Evolutionary conservation across 805 yeast species (phyloP), one percentile per base, ranked within the genome.

Genomic region (Lachancea fermentati): DNA sequence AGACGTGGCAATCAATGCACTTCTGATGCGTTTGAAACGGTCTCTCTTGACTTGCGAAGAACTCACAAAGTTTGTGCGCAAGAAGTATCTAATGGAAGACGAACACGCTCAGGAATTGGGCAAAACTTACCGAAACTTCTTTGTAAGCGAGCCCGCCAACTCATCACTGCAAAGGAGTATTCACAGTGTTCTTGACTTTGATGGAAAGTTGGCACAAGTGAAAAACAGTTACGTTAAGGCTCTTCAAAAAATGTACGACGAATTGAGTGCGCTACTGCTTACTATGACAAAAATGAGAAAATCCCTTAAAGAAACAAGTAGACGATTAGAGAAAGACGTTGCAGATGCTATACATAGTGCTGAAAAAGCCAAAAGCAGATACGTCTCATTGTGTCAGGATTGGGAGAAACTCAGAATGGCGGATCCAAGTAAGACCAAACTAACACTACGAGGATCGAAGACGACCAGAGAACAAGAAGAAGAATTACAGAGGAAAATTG

Each of bases 381-480:
- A 93, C 59, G 77, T 76, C 55, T 79, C 85, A 39, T 65, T 88
- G 18, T 87, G 96, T 54, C 83, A 79, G 39, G 97, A 93, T 51
- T 75, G 86, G 60, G 97, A 91, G 50, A 81, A 83, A 51, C 72
- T 88, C 32, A 78, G 82, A 55, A 72, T 79, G 32, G 74, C 85
- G 0, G 97, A 91, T 57, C 96, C 95, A 15, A 73, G 82, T 42
- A 85, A 84, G 61, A 86, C 86, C 51, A 82, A 84, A 47, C 79
- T 89, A 37, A 78, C 91, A 2, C 72, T 93, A 57, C 85, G 85
- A 57, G 82, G 84, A 44, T 76, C 85, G 30, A 82, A 81, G 49
- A 79, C 88, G 0, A 78, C 84, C 1, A 82, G 81, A 38, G 76
- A 73, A 36, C 97, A 91, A 64, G 97, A 93, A 57, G 97, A 91